phyloP scores from a whole-genome alignment of 2,329 filamentous ascomycete species.

The Alternaria sp. region DNA sequence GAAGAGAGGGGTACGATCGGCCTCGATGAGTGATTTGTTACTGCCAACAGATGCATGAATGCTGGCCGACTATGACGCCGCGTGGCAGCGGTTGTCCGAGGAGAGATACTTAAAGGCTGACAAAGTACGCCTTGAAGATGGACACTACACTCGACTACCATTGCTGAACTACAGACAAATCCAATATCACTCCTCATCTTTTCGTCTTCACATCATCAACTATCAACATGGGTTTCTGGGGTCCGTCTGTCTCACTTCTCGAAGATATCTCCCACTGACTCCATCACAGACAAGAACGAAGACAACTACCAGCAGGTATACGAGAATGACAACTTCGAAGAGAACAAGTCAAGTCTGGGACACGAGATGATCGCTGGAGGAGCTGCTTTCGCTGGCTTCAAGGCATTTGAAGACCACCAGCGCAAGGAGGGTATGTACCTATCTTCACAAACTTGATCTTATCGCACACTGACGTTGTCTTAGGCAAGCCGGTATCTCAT shows the following conservation, averaged over 20 bases:
- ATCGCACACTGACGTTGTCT: slow-evolving; percentile 1
- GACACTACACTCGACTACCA: not conserved
- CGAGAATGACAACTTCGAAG: slow-evolving; percentile 51
- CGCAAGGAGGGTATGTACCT: slow-evolving; percentile 66
- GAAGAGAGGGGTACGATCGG: slow-evolving; percentile 32
- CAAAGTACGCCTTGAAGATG: not conserved
- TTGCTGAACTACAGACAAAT: not conserved
- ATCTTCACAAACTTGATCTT: not conserved
- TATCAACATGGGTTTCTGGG: slow-evolving; percentile 54
- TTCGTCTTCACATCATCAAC: not conserved
- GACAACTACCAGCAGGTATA: slow-evolving; percentile 64
- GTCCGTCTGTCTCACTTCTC: slow-evolving; percentile 23
- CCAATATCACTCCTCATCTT: not conserved
- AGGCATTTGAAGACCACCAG: slow-evolving; percentile 78
- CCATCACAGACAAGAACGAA: slow-evolving; percentile 57
- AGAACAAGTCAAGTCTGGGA: slow-evolving; percentile 68
- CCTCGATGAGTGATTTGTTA: slow-evolving; percentile 11
- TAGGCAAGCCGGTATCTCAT: slow-evolving; percentile 75
- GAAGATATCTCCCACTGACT: not conserved
- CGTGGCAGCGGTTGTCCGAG: not conserved
- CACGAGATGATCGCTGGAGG: slow-evolving; percentile 79
- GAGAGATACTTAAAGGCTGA: slow-evolving; percentile 22
- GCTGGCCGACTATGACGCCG: slow-evolving; percentile 19
- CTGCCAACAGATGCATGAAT: slow-evolving; percentile 1
- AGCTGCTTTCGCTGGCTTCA: slow-evolving; percentile 80